These are phyloP conservation scores for Oryza glaberrima DNA, from an alignment of 176 grass and related monocot genomes.

Conservation along the genomic window DNA sequence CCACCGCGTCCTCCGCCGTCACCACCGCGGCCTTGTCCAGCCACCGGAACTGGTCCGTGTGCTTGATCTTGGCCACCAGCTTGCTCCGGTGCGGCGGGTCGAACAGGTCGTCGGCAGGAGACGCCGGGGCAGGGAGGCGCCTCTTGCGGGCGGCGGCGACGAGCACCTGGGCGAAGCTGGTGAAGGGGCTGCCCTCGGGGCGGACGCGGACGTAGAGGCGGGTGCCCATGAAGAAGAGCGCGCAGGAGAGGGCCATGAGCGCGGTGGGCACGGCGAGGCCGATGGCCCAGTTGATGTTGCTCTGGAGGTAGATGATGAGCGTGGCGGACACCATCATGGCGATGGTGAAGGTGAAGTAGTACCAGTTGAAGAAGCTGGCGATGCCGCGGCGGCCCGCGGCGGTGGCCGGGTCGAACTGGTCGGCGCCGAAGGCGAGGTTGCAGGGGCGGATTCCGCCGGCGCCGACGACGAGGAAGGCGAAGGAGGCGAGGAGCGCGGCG, in stretches of 20 bases:
- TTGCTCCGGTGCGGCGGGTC: constrained; percentile 65
- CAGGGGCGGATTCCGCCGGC: constrained; percentile 83
- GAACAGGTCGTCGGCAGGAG: constrained; percentile 18
- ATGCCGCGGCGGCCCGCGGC: constrained; percentile 7
- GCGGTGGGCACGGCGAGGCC: constrained; percentile 58
- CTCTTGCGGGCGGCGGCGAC: constrained; percentile 58
- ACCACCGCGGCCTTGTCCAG: constrained; percentile 67
- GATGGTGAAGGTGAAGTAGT: constrained; percentile 75
- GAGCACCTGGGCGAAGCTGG: constrained; percentile 54
- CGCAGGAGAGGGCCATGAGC: constrained; percentile 64
- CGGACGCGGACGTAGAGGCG: constrained; percentile 53
- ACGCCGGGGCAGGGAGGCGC: neutral
- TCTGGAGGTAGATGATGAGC: constrained; percentile 85
- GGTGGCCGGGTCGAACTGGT: constrained; percentile 67
- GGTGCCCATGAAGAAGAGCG: constrained; percentile 63
- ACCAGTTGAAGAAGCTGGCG: constrained; percentile 88
- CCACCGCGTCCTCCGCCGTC: constrained; percentile 14
- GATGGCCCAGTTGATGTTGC: constrained; percentile 60
- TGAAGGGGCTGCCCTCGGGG: constrained; percentile 72
- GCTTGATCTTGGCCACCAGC: constrained; percentile 64
- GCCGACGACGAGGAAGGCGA: constrained; percentile 54
- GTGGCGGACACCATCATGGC: constrained; percentile 68
- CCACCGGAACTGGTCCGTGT: constrained; percentile 63
- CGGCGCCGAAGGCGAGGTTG: constrained; percentile 80
- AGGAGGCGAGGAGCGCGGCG: constrained; percentile 44